Evolutionary conservation across 306 rosid species (phyloP).

Genomic region (Ceratonia siliqua): DNA sequence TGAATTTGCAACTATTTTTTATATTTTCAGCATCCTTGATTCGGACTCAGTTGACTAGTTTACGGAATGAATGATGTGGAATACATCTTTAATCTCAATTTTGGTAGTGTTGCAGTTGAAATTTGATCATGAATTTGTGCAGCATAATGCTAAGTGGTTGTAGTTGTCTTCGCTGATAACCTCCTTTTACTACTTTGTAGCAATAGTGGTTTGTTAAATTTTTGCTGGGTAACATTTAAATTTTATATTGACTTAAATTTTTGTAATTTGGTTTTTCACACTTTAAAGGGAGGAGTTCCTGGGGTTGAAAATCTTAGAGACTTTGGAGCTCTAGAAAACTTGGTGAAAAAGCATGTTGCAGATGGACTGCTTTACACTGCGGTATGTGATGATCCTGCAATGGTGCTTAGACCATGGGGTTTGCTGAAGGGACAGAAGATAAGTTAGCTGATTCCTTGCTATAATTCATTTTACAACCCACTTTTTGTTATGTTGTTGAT

Average conservation of each 20-base stretch:
- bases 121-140: background rate
- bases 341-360: constrained; percentile 71
- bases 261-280: background rate
- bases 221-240: background rate
- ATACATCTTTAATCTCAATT: background rate
- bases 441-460: constrained; percentile 21
- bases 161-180: background rate
- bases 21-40: background rate
- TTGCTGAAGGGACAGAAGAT: constrained; percentile 83
- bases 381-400: constrained; percentile 89
- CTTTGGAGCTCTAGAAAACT: constrained; percentile 46
- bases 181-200: background rate
- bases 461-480: background rate
- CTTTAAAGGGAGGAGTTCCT: constrained; percentile 77
- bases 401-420: constrained; percentile 84
- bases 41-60: background rate
- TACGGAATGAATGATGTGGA: background rate
- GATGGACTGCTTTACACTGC: constrained; percentile 81
- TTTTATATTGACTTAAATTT: background rate
- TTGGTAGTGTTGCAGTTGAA: background rate
- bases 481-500: constrained; percentile 20
- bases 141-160: background rate
- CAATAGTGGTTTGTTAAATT: background rate
- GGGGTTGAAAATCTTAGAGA: constrained; percentile 70
- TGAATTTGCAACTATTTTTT: background rate